Conservation (phyloP, 352 stramenopile genomes). For the Aphanomyces stellatus region DNA sequence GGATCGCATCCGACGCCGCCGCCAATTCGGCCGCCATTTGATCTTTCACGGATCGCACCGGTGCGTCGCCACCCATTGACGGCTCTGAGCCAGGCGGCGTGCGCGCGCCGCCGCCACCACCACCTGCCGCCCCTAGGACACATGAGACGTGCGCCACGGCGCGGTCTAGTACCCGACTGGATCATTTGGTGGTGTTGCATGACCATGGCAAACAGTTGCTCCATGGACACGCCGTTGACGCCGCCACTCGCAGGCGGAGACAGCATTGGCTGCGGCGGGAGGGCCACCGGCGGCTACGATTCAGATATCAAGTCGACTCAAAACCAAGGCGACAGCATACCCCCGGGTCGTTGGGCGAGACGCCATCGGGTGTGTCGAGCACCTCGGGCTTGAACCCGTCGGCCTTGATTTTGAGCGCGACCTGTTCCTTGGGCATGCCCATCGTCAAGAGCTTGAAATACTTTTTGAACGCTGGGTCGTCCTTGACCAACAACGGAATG, state of each 20-base stretch:
- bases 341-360: slow-evolving; percentile 71
- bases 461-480: slow-evolving; percentile 64
- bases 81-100: background rate
- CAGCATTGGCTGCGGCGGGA: background rate
- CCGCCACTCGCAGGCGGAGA: background rate
- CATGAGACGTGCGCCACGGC: too few species aligned
- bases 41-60: slow-evolving; percentile 52
- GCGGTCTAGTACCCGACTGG: slow-evolving; percentile 66
- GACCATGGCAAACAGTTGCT: slow-evolving; percentile 77
- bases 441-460: slow-evolving; percentile 79
- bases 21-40: slow-evolving; percentile 78
- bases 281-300: slow-evolving; percentile 30
- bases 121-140: too few species aligned
- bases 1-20: slow-evolving; percentile 63
- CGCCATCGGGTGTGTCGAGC: slow-evolving; percentile 57
- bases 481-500: slow-evolving; percentile 57
- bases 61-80: background rate
- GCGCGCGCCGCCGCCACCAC: slow-evolving; percentile 22
- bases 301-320: background rate
- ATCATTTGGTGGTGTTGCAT: slow-evolving; percentile 87
- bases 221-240: slow-evolving; percentile 57
- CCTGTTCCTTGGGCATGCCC: slow-evolving; percentile 74
- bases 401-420: slow-evolving; percentile 75
- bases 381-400: slow-evolving; percentile 52
- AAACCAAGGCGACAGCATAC: slow-evolving; percentile 28